A percentile compares a stretch with the other conserved stretches of the same genome.
Conservation (phyloP, 495 filamentous ascomycete genomes). For the Margaritispora aquatica region DNA sequence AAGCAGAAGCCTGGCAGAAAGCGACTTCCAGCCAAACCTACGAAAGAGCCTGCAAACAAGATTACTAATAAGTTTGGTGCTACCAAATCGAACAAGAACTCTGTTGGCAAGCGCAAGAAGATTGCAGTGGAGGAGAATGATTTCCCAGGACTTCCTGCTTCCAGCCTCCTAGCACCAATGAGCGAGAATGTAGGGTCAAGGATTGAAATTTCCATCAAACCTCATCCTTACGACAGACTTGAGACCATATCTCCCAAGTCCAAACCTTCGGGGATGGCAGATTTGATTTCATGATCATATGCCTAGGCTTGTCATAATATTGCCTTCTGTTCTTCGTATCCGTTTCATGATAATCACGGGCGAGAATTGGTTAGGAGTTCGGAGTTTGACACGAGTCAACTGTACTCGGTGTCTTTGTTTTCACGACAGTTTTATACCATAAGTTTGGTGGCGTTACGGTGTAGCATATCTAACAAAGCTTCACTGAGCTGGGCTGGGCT, state of each 20-base stretch:
- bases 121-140: background rate
- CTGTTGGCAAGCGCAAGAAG: constrained; percentile 23
- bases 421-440: background rate
- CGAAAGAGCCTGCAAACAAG: constrained; percentile 6
- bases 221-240: background rate
- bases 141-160: background rate
- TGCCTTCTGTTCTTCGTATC: background rate
- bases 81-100: constrained; percentile 23
- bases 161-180: too few species aligned
- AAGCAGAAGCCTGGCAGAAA: constrained; percentile 22
- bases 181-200: background rate
- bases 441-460: background rate
- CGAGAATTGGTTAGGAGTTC: background rate
- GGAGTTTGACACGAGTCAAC: background rate
- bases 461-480: background rate
- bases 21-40: constrained; percentile 15
- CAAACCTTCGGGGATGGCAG: background rate
- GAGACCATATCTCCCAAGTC: background rate
- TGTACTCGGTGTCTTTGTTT: background rate
- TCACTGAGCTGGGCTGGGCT: background rate
- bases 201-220: background rate
- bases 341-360: background rate
- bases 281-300: background rate
- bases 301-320: background rate
- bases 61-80: constrained; percentile 17